These are phyloP conservation scores for Debaryomyces maramus DNA, from an alignment of 805 yeast genomes.

Conservation along the genomic window DNA sequence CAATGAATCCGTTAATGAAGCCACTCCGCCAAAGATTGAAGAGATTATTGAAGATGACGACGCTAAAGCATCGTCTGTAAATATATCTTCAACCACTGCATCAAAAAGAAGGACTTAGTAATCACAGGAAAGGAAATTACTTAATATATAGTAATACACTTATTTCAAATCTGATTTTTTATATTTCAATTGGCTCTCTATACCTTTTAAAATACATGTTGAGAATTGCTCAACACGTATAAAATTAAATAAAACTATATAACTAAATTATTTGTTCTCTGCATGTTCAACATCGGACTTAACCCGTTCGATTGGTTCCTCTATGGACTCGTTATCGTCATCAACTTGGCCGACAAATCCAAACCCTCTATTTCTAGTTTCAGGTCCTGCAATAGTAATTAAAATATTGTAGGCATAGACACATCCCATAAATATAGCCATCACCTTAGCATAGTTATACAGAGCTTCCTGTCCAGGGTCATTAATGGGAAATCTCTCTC, in stretches of 20 bases:
- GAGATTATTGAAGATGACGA: background rate
- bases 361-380: conserved; percentile 19
- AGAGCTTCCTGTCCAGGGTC: conserved; percentile 17
- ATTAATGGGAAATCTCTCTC: conserved; percentile 56
- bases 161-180: no score
- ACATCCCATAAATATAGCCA: conserved; percentile 67
- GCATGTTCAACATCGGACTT: no score
- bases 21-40: background rate
- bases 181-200: no score
- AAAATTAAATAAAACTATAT: no score
- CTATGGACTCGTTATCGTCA: no score
- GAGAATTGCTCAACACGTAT: no score
- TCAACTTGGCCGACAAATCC: no score
- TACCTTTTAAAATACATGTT: no score
- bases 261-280: no score
- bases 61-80: background rate
- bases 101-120: background rate
- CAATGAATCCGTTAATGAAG: background rate
- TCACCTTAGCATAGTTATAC: conserved; percentile 64
- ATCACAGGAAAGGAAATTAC: no score
- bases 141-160: no score
- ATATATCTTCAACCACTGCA: background rate
- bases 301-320: no score
- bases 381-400: conserved; percentile 58
- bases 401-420: conserved; percentile 54